These are phyloP conservation scores for Babesia bigemina DNA, from an alignment of 169 alveolate species.

Conservation along the genomic window DNA sequence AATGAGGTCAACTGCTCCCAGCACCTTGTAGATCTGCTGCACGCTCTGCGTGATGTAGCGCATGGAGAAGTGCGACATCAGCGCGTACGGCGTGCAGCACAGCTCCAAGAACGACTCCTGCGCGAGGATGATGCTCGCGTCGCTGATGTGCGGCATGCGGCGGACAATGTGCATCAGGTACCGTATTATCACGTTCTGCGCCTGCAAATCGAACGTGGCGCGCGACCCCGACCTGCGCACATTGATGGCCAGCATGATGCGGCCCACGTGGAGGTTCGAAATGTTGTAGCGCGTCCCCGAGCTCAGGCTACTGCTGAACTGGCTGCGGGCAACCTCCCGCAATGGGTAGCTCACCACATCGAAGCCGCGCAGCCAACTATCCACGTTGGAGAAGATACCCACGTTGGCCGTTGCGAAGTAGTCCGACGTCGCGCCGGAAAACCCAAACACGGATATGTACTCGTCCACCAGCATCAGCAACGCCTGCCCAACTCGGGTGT, in stretches of 20 bases:
- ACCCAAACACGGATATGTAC: slow-evolving; percentile 50
- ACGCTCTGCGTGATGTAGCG: slow-evolving; percentile 73
- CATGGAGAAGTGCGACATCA: slow-evolving; percentile 52
- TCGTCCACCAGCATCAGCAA: slow-evolving; percentile 56
- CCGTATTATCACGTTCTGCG: slow-evolving; percentile 52
- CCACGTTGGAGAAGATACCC: slow-evolving; percentile 61
- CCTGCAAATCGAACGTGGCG: slow-evolving; percentile 36
- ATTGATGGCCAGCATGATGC: slow-evolving; percentile 44
- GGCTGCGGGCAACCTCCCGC: slow-evolving; percentile 50
- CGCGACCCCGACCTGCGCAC: slow-evolving; percentile 46
- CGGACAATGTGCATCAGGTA: slow-evolving; percentile 58
- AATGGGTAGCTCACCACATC: slow-evolving; percentile 51
- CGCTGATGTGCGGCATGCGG: slow-evolving; percentile 66
- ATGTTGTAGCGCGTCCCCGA: slow-evolving; percentile 59
- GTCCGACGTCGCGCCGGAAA: slow-evolving; percentile 43
- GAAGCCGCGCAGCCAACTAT: slow-evolving; percentile 36
- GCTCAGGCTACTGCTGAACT: slow-evolving; percentile 29
- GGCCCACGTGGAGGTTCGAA: slow-evolving; percentile 55
- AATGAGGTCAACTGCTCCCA: slow-evolving; percentile 80
- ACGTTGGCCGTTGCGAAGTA: slow-evolving; percentile 57
- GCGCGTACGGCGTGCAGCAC: slow-evolving; percentile 67
- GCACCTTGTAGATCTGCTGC: slow-evolving; percentile 78
- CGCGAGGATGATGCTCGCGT: slow-evolving; percentile 53
- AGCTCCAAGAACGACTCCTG: slow-evolving; percentile 55
- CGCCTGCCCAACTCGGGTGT: slow-evolving; percentile 54